Conservation (phyloP, 768 basidiomycete genomes). For the Podaxis sp. region DNA sequence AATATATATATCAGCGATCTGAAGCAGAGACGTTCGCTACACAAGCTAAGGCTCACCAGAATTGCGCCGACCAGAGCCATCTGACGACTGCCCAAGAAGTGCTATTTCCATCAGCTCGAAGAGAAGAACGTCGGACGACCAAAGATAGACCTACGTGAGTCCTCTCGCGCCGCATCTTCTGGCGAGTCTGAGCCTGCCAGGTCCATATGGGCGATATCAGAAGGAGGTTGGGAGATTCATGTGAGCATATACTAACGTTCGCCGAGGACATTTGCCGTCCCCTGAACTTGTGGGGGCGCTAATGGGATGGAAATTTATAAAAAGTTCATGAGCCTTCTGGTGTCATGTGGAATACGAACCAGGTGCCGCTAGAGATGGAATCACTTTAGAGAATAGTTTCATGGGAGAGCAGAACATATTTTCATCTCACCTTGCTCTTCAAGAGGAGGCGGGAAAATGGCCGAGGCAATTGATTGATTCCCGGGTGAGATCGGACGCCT, state of each 20-base stretch:
- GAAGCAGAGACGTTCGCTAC: background rate
- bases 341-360: background rate
- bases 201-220: background rate
- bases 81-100: background rate
- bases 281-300: background rate
- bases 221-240: background rate
- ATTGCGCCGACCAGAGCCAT: background rate
- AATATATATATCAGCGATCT: background rate
- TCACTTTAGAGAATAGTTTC: background rate
- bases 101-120: background rate
- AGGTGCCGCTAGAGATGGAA: background rate
- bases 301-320: background rate
- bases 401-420: background rate
- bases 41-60: background rate
- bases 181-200: background rate
- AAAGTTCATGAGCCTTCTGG: background rate
- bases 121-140: background rate
- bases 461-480: background rate
- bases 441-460: background rate
- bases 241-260: conserved; percentile 4
- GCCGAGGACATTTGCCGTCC: background rate
- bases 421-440: background rate
- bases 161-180: background rate
- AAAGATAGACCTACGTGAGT: conserved; percentile 10
- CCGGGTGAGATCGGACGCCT: background rate